Evolutionary conservation across 2,329 filamentous ascomycete species (phyloP).

Genomic region (Sporothrix euskadiensis): DNA sequence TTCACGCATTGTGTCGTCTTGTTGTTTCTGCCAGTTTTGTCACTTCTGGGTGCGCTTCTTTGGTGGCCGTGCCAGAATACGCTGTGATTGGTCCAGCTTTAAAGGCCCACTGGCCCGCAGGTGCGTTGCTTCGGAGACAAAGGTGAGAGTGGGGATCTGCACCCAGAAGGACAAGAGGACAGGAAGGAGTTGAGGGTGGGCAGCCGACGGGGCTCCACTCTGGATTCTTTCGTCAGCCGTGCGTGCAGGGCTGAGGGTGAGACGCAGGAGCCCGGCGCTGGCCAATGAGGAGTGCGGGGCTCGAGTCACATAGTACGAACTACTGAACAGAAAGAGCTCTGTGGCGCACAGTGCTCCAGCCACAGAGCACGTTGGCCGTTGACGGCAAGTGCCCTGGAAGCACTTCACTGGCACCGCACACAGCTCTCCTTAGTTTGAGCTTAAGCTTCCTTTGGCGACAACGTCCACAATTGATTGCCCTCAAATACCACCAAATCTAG

Average conservation of each 20-base stretch:
- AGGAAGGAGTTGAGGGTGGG: neutral
- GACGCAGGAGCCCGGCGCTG: neutral
- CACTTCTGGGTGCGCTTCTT: slow-evolving; percentile 1
- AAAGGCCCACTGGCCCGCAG: slow-evolving; percentile 10
- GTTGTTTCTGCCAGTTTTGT: neutral
- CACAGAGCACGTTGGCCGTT: neutral
- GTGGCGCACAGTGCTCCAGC: slow-evolving; percentile 18
- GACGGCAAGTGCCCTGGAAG: neutral
- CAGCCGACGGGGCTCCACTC: slow-evolving; percentile 14
- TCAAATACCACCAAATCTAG: neutral
- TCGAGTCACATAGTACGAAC: neutral
- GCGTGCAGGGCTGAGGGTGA: slow-evolving; percentile 29
- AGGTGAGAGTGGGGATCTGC: slow-evolving; percentile 24
- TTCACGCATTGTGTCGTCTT: slow-evolving; percentile 15
- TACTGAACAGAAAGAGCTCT: neutral
- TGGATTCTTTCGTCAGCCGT: slow-evolving; percentile 31
- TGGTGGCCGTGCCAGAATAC: neutral
- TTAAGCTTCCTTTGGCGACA: slow-evolving; percentile 6
- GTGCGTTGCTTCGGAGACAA: slow-evolving; percentile 30
- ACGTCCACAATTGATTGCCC: neutral
- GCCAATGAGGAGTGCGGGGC: slow-evolving; percentile 20
- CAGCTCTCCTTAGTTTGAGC: neutral
- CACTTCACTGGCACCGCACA: too few relatives aligned
- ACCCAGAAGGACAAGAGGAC: slow-evolving; percentile 1
- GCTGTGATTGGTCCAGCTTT: slow-evolving; percentile 17